Conservation (phyloP, 495 filamentous ascomycete species). For the Penicillium samsonianum region DNA sequence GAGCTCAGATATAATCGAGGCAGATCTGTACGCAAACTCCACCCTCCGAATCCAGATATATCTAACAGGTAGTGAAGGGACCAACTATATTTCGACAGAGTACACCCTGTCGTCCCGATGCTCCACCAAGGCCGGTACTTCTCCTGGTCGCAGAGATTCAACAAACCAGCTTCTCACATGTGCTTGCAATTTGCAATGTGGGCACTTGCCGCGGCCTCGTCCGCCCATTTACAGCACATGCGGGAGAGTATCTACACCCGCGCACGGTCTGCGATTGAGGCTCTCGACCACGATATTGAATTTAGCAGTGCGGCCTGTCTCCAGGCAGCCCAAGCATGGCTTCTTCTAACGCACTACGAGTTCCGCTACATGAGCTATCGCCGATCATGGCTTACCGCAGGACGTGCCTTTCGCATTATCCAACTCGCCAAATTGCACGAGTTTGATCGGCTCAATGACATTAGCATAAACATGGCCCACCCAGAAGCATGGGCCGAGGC, state of each 20-base stretch:
- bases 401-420: conserved; percentile 54
- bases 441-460: conserved; percentile 36
- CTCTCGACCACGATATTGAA: conserved; percentile 16
- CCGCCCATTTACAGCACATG: conserved; percentile 51
- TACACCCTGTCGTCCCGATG: conserved; percentile 56
- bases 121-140: conserved; percentile 50
- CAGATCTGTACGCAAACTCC: background rate
- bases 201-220: conserved; percentile 53
- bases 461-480: conserved; percentile 11
- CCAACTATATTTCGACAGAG: conserved; percentile 60
- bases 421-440: conserved; percentile 53
- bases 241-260: conserved; percentile 50
- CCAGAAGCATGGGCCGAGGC: conserved; percentile 30
- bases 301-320: conserved; percentile 1
- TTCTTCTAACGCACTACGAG: conserved; percentile 55
- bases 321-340: conserved; percentile 57
- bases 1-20: conserved; percentile 8
- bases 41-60: background rate
- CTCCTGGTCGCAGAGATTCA: conserved; percentile 32
- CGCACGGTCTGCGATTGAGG: conserved; percentile 47
- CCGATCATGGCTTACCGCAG: conserved; percentile 55
- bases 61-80: conserved; percentile 44
- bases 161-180: conserved; percentile 33
- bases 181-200: conserved; percentile 60
- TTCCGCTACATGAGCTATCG: conserved; percentile 48